Percentiles rank a stretch among this genome's conserved stretches.
phyloP scores from a whole-genome alignment of 1,284 basidiomycete genomes.

The Cryptococcus sp. region DNA sequence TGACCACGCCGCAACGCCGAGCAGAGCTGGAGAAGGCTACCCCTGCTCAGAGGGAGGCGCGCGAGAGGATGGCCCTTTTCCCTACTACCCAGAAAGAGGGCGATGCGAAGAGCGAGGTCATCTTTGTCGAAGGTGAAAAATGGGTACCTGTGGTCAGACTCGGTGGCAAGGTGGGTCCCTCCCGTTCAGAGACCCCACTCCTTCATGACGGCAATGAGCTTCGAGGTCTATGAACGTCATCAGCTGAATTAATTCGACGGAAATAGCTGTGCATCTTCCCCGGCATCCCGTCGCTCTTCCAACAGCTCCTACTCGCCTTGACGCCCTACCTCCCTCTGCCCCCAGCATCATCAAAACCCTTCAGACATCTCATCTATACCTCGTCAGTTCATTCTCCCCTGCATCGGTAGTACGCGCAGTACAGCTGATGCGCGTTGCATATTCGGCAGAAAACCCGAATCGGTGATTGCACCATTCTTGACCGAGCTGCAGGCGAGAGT shows the following conservation, averaged over 20 bases:
- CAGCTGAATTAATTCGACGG: neutral
- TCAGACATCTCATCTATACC: constrained; percentile 75
- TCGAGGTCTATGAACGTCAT: no score
- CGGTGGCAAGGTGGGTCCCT: constrained; percentile 62
- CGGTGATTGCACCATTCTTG: constrained; percentile 84
- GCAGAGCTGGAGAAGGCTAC: constrained; percentile 64
- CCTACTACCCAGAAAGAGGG: constrained; percentile 57
- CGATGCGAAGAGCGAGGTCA: constrained; percentile 64
- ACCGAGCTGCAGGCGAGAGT: constrained; percentile 74
- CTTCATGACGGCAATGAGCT: no score
- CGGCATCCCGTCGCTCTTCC: constrained; percentile 84
- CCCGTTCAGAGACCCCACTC: no score
- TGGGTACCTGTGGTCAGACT: constrained; percentile 90
- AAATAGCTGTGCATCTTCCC: constrained; percentile 77
- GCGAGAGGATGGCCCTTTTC: constrained; percentile 80
- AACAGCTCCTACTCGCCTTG: constrained; percentile 72
- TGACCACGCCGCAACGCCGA: constrained; percentile 60
- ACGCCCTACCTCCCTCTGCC: constrained; percentile 75
- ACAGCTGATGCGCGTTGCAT: neutral
- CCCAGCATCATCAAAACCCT: constrained; percentile 67
- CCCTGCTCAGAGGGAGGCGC: constrained; percentile 69
- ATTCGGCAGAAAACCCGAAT: constrained; percentile 70
- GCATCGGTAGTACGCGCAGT: neutral
- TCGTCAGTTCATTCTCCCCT: constrained; percentile 58
- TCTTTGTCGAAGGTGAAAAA: constrained; percentile 71